phyloP scores from a whole-genome alignment of 805 yeast species.

The Candida insectorum region DNA sequence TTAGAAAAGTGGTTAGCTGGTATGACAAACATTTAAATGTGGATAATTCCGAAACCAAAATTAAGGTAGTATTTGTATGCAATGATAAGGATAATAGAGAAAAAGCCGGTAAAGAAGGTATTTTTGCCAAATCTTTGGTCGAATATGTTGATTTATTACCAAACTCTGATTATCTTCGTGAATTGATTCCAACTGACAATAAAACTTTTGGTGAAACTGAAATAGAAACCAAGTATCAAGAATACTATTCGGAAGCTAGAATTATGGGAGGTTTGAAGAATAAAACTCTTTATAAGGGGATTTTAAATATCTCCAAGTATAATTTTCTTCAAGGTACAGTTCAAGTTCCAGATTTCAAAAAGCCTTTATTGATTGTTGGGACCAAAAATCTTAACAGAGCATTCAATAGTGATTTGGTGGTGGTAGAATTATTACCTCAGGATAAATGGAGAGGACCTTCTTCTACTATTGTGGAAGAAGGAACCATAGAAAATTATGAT shows the following conservation, averaged over 20 bases:
- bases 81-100: constrained; percentile 69
- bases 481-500: constrained; percentile 54
- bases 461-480: constrained; percentile 73
- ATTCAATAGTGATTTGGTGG: constrained; percentile 88
- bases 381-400: constrained; percentile 84
- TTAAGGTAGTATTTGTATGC: constrained; percentile 61
- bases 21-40: constrained; percentile 60
- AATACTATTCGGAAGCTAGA: constrained; percentile 76
- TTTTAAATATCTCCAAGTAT: constrained; percentile 74
- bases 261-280: constrained; percentile 86
- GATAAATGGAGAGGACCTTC: constrained; percentile 87
- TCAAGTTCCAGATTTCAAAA: constrained; percentile 64
- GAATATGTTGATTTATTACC: constrained; percentile 72
- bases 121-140: constrained; percentile 54
- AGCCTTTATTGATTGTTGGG: constrained; percentile 80
- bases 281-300: constrained; percentile 86
- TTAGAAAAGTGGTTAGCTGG: constrained; percentile 72
- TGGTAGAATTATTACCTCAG: constrained; percentile 84
- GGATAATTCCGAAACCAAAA: constrained; percentile 24
- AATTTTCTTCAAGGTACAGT: constrained; percentile 88
- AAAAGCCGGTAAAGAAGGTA: constrained; percentile 52
- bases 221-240: constrained; percentile 64
- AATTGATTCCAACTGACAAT: constrained; percentile 57
- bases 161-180: constrained; percentile 70
- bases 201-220: constrained; percentile 8